These are phyloP conservation scores for Suillus hirtellus DNA, from an alignment of 768 basidiomycete genomes.

Conservation along the genomic window DNA sequence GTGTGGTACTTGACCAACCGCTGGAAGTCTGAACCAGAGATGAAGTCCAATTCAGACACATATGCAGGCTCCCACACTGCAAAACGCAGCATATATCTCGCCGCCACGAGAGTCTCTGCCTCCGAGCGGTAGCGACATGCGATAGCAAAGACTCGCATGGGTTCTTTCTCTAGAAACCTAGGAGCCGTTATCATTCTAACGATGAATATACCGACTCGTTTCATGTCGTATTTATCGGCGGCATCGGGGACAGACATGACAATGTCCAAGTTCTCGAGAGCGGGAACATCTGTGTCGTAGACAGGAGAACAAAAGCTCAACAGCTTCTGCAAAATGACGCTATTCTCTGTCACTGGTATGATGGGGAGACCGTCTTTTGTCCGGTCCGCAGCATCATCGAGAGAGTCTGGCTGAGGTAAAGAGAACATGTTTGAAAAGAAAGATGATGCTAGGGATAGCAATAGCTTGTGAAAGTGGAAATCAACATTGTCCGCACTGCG, in stretches of 20 bases:
- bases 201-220: constrained; percentile 38
- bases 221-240: constrained; percentile 54
- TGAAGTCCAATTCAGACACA: constrained; percentile 37
- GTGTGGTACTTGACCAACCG: constrained; percentile 38
- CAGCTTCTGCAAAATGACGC: constrained; percentile 39
- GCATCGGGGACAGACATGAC: constrained; percentile 45
- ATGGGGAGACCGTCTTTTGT: constrained; percentile 40
- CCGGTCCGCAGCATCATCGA: constrained; percentile 29
- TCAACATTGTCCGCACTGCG: constrained; percentile 52
- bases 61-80: constrained; percentile 35
- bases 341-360: constrained; percentile 50
- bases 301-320: constrained; percentile 52
- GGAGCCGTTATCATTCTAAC: constrained; percentile 34
- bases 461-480: constrained; percentile 54
- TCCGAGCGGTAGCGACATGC: constrained; percentile 39
- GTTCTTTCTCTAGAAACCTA: constrained; percentile 34
- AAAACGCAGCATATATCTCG: constrained; percentile 36
- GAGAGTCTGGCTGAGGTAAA: constrained; percentile 43
- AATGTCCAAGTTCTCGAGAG: constrained; percentile 39
- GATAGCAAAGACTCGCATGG: constrained; percentile 39
- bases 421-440: constrained; percentile 59
- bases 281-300: constrained; percentile 35
- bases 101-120: constrained; percentile 37
- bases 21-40: constrained; percentile 39
- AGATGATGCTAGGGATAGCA: constrained; percentile 56